Conservation (phyloP, 495 filamentous ascomycete genomes). For the Penicillium lividum region DNA sequence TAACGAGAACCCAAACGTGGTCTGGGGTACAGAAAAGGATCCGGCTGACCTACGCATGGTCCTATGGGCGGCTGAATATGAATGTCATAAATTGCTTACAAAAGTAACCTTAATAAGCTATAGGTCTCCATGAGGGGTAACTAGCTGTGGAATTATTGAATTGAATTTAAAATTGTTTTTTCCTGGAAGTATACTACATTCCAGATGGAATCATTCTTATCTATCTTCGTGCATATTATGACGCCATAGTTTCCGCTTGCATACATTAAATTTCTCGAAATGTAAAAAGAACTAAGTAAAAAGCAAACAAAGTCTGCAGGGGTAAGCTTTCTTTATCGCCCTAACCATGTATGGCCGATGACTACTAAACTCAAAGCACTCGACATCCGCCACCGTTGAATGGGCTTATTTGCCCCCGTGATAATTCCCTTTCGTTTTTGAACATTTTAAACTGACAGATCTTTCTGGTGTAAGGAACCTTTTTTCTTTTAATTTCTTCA, state of each 20-base stretch:
- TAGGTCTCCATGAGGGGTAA: background rate
- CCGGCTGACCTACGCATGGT: slow-evolving; percentile 25
- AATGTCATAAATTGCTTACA: slow-evolving; percentile 11
- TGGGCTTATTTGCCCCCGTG: background rate
- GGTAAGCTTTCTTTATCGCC: slow-evolving; percentile 22
- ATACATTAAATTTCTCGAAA: slow-evolving; percentile 3
- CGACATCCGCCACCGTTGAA: slow-evolving; percentile 18
- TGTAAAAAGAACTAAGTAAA: slow-evolving; percentile 10
- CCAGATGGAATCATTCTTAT: no score
- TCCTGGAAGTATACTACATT: no score
- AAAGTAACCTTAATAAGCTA: background rate
- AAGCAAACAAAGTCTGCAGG: slow-evolving; percentile 28
- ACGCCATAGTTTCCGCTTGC: slow-evolving; percentile 25
- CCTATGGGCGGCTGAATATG: slow-evolving; percentile 3
- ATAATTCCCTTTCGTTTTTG: background rate
- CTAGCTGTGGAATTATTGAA: background rate
- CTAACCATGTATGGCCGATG: slow-evolving; percentile 16
- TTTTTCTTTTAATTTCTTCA: no score
- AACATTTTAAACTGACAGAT: background rate
- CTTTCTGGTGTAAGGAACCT: no score
- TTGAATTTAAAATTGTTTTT: background rate
- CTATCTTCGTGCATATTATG: background rate
- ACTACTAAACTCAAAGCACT: slow-evolving; percentile 9
- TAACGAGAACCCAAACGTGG: slow-evolving; percentile 26
- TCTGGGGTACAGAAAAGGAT: slow-evolving; percentile 21